Conservation (phyloP, 108 stramenopile genomes). For the Skeletonema menzelii region DNA sequence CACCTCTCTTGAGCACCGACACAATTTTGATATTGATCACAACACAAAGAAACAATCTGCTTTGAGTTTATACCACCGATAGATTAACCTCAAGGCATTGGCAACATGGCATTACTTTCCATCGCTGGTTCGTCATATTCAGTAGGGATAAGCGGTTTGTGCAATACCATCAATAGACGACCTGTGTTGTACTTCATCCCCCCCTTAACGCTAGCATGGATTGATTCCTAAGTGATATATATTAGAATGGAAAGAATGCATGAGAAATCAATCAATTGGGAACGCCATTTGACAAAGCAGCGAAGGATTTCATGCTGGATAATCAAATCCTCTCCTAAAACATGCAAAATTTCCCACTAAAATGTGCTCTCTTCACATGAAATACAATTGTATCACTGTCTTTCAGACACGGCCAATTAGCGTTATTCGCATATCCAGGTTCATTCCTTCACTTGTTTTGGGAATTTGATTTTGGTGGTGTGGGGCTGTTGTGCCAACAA, state of each 20-base stretch:
- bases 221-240: conserved; percentile 31
- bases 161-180: conserved; percentile 82
- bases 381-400: not conserved
- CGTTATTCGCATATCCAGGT: not conserved
- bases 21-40: not conserved
- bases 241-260: not conserved
- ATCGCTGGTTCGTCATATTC: conserved; percentile 41
- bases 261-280: not conserved
- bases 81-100: conserved; percentile 26
- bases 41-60: not conserved
- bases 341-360: not conserved
- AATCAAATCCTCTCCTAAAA: not conserved
- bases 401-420: not conserved
- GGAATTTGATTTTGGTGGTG: no score
- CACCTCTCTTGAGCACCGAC: no score
- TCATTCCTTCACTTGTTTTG: no score
- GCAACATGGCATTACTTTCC: conserved; percentile 34
- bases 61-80: not conserved
- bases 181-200: conserved; percentile 92
- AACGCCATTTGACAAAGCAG: not conserved
- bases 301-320: not conserved
- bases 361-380: not conserved
- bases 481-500: no score
- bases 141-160: conserved; percentile 59
- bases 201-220: conserved; percentile 85